Base-by-base conservation (phyloP, 305 asterid species). In the Vinca major region DNA sequence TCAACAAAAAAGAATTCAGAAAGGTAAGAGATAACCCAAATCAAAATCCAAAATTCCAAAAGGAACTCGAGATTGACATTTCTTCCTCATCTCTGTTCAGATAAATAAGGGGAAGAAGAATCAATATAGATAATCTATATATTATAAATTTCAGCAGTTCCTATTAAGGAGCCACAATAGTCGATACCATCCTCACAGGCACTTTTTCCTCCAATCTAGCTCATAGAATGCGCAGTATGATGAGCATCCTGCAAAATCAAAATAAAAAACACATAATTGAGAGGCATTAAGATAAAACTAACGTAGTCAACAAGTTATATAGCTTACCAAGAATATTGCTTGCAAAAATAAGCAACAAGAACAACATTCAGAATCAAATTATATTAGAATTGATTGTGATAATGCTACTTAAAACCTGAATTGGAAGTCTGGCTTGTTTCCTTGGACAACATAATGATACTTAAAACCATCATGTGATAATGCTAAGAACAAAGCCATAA, bases 221-320 rank as follows among this genome's bases (percentile, higher is more conserved):
- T 66, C 69, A 50, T 5, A 20, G 64, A 49, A 43, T 7, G 61
- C 51, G 52, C 37, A 21, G 45, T 53, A 21, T 41, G 14, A 64
- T 33, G 52, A 17, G 26, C 66, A 73, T 39, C 77, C 77, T 73
- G 77, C 77, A 73, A 73, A 52, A 43, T 40, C 33, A 60, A 60
- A 60, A 73, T 33, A 20, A 67, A 39, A 17, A 73, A 45, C 45
- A 43, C 36, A 73, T 67, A 57, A 54, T 47, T 36, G 65, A 61
- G 77, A 67, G 68, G 21, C 43, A 63, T 12, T 56, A 20, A 66
- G 26, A 5, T 58, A 41, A 50, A 60, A 17, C 33, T 66, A 36
- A 68, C 14, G 12, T 3, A 33, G 43, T 20, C 48, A 55, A 48
- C 17, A 50, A 21, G 50, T 16, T 39, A 36, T 39, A 36, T 11